phyloP scores from a whole-genome alignment of 257 asterid species.

The Gentiana dahurica region DNA sequence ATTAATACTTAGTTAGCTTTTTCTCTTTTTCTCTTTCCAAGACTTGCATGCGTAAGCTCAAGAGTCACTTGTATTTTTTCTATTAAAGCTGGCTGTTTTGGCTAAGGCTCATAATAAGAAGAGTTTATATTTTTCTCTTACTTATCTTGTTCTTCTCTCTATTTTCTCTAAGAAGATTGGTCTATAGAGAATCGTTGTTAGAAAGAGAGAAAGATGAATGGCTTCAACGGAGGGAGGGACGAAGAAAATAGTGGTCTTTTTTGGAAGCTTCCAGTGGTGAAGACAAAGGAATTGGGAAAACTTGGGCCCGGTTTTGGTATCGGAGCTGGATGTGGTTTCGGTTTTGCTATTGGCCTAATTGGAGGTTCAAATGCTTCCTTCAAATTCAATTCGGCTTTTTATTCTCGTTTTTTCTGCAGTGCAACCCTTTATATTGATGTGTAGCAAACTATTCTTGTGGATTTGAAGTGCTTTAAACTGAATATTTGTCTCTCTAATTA shows the following conservation, averaged over 20 bases:
- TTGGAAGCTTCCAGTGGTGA: conserved; percentile 74
- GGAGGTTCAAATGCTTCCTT: conserved; percentile 35
- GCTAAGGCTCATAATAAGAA: no score
- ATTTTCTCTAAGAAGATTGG: no score
- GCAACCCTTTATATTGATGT: not conserved
- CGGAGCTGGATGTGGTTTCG: conserved; percentile 88
- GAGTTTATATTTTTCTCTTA: no score
- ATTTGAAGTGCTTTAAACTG: not conserved
- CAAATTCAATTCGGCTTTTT: not conserved
- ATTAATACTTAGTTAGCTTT: no score
- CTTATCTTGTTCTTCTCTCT: no score
- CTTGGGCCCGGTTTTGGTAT: conserved; percentile 81
- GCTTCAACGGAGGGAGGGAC: conserved; percentile 15
- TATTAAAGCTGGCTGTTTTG: no score
- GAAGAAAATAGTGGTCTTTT: conserved; percentile 51
- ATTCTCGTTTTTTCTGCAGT: not conserved
- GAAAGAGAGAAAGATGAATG: not conserved
- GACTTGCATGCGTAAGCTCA: no score
- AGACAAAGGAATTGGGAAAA: conserved; percentile 52
- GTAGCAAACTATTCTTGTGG: not conserved
- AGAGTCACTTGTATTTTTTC: no score
- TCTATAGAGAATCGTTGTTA: no score
- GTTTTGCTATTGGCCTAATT: conserved; percentile 59
- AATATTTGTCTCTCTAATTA: conserved; percentile 4
- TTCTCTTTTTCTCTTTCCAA: no score